Evolutionary conservation across 257 asterid genomes (phyloP).

Genomic region (Ballota nigra): DNA sequence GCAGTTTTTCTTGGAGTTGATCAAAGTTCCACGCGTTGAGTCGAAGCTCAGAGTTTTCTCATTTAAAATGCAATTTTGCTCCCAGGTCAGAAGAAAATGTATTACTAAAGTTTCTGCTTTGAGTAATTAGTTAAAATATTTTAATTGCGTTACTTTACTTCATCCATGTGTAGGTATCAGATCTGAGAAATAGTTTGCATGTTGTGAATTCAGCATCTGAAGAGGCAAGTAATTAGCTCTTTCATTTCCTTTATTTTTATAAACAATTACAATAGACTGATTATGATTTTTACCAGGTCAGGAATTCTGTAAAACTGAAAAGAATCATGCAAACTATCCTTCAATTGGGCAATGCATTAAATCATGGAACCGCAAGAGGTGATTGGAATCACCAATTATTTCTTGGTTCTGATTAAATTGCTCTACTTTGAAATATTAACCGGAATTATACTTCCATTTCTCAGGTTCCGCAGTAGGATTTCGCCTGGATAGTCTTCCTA

Average conservation of each 20-base stretch:
- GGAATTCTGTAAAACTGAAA: slow-evolving; percentile 71
- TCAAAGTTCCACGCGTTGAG: slow-evolving; percentile 82
- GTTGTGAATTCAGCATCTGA: slow-evolving; percentile 64
- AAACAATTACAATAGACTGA: slow-evolving; percentile 18
- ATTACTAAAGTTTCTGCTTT: not conserved
- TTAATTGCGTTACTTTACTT: not conserved
- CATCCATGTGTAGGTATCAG: slow-evolving; percentile 49
- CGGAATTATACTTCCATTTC: slow-evolving; percentile 5
- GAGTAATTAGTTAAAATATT: not conserved
- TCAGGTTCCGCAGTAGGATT: slow-evolving; percentile 93
- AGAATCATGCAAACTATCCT: slow-evolving; percentile 83
- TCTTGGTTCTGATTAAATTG: not conserved
- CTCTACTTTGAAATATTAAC: not conserved
- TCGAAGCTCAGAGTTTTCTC: slow-evolving; percentile 74
- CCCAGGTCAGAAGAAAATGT: slow-evolving; percentile 51
- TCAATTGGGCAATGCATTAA: slow-evolving; percentile 81
- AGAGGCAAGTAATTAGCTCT: slow-evolving; percentile 53
- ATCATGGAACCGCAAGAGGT: slow-evolving; percentile 96
- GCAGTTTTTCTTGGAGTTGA: slow-evolving; percentile 86
- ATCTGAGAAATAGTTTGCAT: slow-evolving; percentile 54
- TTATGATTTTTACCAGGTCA: slow-evolving; percentile 53
- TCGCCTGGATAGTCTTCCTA: slow-evolving; percentile 87
- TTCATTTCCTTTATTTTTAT: slow-evolving; percentile 12
- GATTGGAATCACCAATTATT: slow-evolving; percentile 13
- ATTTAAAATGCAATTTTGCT: slow-evolving; percentile 58